Conservation (phyloP, 768 basidiomycete genomes). For the Suillus lakei region DNA sequence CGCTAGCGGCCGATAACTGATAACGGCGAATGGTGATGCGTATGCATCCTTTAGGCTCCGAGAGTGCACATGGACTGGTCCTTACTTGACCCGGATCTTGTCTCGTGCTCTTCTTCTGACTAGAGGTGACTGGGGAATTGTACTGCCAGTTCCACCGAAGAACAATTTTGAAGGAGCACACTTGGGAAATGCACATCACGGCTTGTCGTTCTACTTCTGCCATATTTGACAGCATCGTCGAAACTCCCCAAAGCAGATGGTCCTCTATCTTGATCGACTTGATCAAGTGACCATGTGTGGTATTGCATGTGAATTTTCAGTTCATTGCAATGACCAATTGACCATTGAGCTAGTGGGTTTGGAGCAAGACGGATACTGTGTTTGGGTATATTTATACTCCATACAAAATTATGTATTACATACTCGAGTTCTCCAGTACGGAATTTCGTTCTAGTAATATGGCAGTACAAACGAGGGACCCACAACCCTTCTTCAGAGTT, state of each 20-base stretch:
- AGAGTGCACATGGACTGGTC: background rate
- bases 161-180: background rate
- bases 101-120: background rate
- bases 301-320: slow-evolving; percentile 1
- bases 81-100: background rate
- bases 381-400: background rate
- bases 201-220: background rate
- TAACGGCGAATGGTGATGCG: background rate
- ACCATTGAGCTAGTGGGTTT: background rate
- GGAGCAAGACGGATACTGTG: background rate
- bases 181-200: background rate
- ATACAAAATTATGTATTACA: background rate
- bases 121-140: background rate
- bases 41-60: background rate
- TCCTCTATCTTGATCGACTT: background rate
- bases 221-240: background rate
- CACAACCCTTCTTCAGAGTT: background rate
- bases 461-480: background rate
- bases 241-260: background rate
- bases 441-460: background rate
- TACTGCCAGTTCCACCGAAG: background rate
- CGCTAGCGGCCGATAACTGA: background rate
- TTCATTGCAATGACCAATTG: too few species aligned
- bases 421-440: background rate
- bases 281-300: background rate